Conservation (phyloP, 2,329 filamentous ascomycete species). For the Aphanocladium album region DNA sequence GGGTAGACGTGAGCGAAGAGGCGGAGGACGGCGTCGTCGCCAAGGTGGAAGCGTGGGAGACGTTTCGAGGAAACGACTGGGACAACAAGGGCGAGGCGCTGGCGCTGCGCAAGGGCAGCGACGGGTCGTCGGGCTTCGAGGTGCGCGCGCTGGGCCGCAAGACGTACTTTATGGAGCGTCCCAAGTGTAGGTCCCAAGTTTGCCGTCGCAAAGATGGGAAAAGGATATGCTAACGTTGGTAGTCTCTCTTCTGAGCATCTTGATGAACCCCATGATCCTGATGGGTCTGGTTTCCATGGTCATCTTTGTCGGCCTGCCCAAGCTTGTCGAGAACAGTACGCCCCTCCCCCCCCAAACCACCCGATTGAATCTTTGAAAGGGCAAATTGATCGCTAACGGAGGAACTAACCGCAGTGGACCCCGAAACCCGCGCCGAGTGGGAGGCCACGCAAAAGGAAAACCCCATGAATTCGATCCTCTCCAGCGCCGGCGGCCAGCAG, state of each 20-base stretch:
- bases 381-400: constrained; percentile 17
- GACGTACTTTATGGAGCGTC: constrained; percentile 71
- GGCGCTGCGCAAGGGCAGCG: constrained; percentile 33
- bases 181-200: constrained; percentile 70
- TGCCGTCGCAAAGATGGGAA: not conserved
- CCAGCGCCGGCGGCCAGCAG: constrained; percentile 26
- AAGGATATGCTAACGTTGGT: not conserved
- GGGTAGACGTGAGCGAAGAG: constrained; percentile 62
- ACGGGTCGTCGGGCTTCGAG: constrained; percentile 45
- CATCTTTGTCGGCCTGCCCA: constrained; percentile 88
- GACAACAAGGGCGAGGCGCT: constrained; percentile 69
- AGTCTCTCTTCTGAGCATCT: constrained; percentile 75
- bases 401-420: constrained; percentile 67
- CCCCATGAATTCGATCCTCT: constrained; percentile 56
- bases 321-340: constrained; percentile 92
- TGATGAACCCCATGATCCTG: constrained; percentile 96
- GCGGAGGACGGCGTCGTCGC: constrained; percentile 31
- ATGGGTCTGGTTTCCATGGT: constrained; percentile 79
- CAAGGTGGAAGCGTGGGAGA: constrained; percentile 69
- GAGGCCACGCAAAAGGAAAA: constrained; percentile 81
- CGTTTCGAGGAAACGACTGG: constrained; percentile 86
- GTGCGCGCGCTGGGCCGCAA: constrained; percentile 59
- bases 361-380: not conserved
- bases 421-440: constrained; percentile 89
- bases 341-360: not conserved